Evolutionary conservation across 2,329 filamentous ascomycete species (phyloP).

Genomic region (Penicillium sumatraense): DNA sequence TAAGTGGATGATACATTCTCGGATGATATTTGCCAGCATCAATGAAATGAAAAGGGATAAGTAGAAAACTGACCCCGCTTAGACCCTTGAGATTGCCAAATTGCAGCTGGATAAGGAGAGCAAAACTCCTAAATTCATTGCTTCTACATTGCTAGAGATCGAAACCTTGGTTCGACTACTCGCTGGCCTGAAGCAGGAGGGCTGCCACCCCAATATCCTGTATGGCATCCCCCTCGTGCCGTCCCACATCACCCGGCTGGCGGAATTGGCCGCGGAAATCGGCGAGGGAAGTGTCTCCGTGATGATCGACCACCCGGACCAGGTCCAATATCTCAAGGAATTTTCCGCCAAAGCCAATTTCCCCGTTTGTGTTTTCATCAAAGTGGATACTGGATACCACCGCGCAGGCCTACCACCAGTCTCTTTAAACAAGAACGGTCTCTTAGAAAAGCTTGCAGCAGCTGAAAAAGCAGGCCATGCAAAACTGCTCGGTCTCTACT

Average conservation of each 20-base stretch:
- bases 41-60: background rate
- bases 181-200: conserved; percentile 56
- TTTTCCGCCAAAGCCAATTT: conserved; percentile 50
- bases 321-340: conserved; percentile 58
- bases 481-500: conserved; percentile 68
- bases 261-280: conserved; percentile 59
- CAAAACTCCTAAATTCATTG: conserved; percentile 64
- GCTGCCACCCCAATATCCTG: conserved; percentile 67
- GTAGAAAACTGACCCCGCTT: background rate
- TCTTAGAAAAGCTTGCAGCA: conserved; percentile 33
- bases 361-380: conserved; percentile 66
- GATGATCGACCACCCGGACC: conserved; percentile 71
- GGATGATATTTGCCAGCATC: background rate
- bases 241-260: conserved; percentile 64
- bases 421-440: conserved; percentile 44
- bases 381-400: conserved; percentile 74
- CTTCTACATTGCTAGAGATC: conserved; percentile 75
- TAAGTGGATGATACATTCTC: conserved; percentile 37
- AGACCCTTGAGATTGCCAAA: conserved; percentile 69
- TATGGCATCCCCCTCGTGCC: conserved; percentile 73
- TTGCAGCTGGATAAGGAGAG: conserved; percentile 69
- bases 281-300: conserved; percentile 63
- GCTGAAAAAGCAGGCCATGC: conserved; percentile 34
- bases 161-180: conserved; percentile 69
- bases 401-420: conserved; percentile 68